Percentiles rank a stretch among this genome's conserved stretches.
Conservation (phyloP, 1,139 yeast species). For the Geotrichum restrictum region DNA sequence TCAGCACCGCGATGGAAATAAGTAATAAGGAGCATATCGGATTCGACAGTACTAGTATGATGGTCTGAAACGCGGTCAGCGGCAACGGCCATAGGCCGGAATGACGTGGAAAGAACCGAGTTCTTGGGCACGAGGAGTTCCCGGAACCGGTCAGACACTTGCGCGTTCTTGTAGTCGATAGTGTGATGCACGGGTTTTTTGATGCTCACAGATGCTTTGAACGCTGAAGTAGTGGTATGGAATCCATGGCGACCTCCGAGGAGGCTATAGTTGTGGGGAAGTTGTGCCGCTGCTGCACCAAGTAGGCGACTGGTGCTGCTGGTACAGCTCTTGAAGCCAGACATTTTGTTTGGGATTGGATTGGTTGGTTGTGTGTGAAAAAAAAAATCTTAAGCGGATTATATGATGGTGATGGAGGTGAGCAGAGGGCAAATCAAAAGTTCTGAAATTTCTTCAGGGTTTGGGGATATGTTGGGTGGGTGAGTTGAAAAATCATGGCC, state of each 20-base stretch:
- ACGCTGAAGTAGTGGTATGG: constrained; percentile 29
- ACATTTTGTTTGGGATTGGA: background rate
- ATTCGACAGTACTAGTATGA: constrained; percentile 64
- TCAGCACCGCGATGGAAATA: constrained; percentile 62
- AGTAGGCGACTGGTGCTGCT: too few species aligned
- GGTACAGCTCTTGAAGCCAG: background rate
- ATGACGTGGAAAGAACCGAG: constrained; percentile 54
- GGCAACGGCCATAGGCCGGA: constrained; percentile 62
- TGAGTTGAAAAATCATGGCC: background rate
- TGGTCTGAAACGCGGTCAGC: constrained; percentile 82
- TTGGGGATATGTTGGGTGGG: background rate
- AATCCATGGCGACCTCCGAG: constrained; percentile 22
- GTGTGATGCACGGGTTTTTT: constrained; percentile 90
- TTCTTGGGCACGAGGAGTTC: constrained; percentile 60
- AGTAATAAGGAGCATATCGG: constrained; percentile 73
- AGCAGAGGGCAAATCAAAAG: background rate
- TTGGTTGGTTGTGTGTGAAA: background rate
- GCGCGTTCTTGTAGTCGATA: constrained; percentile 67
- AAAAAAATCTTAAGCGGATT: too few species aligned
- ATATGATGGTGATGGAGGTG: background rate
- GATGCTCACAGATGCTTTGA: constrained; percentile 61
- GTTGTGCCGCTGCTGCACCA: too few species aligned
- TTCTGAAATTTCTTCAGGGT: background rate
- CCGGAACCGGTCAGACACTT: constrained; percentile 55
- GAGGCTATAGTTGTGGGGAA: too few species aligned